These are phyloP conservation scores for Fusarium gaditjirri DNA, from an alignment of 2,329 filamentous ascomycete genomes.

Conservation along the genomic window DNA sequence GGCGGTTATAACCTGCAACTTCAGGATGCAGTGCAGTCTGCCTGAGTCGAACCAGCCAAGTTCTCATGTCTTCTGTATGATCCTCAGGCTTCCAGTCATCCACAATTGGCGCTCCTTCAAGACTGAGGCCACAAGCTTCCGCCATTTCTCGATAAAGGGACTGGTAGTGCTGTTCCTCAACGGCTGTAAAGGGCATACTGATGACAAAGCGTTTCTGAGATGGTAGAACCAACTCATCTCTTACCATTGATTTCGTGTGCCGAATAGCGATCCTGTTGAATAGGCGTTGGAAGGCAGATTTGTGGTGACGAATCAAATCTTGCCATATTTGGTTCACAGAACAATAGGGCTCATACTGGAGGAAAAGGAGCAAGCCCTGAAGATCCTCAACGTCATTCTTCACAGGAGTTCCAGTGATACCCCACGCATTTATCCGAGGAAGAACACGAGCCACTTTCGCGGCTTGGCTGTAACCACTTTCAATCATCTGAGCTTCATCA, in stretches of 20 bases:
- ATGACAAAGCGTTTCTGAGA: conserved; percentile 87
- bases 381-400: conserved; percentile 82
- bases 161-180: conserved; percentile 91
- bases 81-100: conserved; percentile 74
- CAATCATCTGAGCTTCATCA: conserved; percentile 91
- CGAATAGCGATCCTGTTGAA: conserved; percentile 80
- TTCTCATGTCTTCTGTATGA: conserved; percentile 77
- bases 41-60: conserved; percentile 80
- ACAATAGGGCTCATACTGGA: conserved; percentile 81
- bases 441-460: conserved; percentile 83
- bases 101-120: conserved; percentile 69
- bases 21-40: conserved; percentile 90
- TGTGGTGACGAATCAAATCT: conserved; percentile 69
- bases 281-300: conserved; percentile 72
- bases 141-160: conserved; percentile 81
- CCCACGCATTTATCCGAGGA: conserved; percentile 89
- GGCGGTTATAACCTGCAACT: conserved; percentile 74
- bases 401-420: conserved; percentile 87
- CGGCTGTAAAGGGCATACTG: conserved; percentile 86
- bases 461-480: conserved; percentile 85
- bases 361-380: conserved; percentile 82
- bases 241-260: conserved; percentile 85
- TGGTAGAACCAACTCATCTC: conserved; percentile 82
- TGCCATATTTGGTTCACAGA: conserved; percentile 74
- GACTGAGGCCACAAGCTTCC: conserved; percentile 72